Base-by-base conservation (phyloP, 345 rosid genomes). In the Eutrema heterophyllum region DNA sequence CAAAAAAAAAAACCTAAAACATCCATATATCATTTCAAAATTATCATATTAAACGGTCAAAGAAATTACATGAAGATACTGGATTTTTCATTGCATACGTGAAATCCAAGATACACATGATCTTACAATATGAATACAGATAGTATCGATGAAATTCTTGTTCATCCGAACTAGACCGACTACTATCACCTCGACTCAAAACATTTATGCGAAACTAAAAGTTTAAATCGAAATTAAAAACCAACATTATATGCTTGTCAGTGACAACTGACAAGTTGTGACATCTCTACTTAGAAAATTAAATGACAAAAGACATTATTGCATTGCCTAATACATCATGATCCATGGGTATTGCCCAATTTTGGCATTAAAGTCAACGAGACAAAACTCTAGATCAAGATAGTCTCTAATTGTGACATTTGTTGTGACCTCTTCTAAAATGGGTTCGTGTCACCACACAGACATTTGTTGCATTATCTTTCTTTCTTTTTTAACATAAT, bases 291-390 rank as follows among this genome's bases (percentile, higher is more conserved):
- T 67, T 54, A 69, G 59, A 38, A 69, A 45, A 62, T 5, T 69
- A 53, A 62, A 62, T 68, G 58, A 75, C 45, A 4, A 30, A 1
- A 68, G 59, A 53, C 56, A 54, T 62, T 62, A 69, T 76, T 69
- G 70, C 70, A 68, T 30, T 49, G 50, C 36, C 70, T 61, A 61
- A 44, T 27, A 36, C 73, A 72, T 59, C 21, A 45, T 18, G 44
- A 16, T 56, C 52, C 69, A 52, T 68, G 52, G n/a, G 70, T 62
- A 53, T 62, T 53, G 70, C 69, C 79, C 64, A 1, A 62, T 69
- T 68, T 45, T 62, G 51, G 70, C 65, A 76, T 68, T 76, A 27
- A 76, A 61, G 70, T 76, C 79, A 69, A 76, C 75, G 27, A 16
- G 75, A 69, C 75, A 76, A 53, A 36, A 36, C 64, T 55, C 59